These are phyloP conservation scores for Xylariaceae sp. DNA, from an alignment of 2,329 filamentous ascomycete species.

Conservation along the genomic window DNA sequence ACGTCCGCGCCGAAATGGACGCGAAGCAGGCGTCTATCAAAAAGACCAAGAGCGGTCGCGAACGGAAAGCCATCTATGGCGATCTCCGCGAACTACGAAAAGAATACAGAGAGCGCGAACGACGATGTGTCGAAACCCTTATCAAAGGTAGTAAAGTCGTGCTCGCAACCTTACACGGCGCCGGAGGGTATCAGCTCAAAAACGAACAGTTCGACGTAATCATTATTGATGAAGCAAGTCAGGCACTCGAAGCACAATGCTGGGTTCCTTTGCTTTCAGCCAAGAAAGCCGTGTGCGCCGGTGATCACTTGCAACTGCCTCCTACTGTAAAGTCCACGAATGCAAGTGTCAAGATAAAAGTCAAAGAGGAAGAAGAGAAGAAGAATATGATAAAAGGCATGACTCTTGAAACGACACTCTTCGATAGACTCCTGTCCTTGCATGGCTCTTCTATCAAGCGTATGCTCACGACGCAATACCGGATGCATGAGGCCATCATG, in stretches of 20 bases:
- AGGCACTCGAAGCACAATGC: slow-evolving; percentile 92
- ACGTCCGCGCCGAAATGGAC: slow-evolving; percentile 90
- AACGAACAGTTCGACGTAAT: slow-evolving; percentile 85
- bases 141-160: slow-evolving; percentile 78
- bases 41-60: slow-evolving; percentile 76
- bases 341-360: slow-evolving; percentile 36
- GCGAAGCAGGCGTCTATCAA: slow-evolving; percentile 81
- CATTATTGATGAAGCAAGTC: slow-evolving; percentile 91
- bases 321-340: slow-evolving; percentile 85
- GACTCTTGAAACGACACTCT: slow-evolving; percentile 81
- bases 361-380: slow-evolving; percentile 33
- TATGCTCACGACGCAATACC: slow-evolving; percentile 95
- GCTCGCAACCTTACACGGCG: slow-evolving; percentile 85
- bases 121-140: slow-evolving; percentile 70
- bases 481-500: slow-evolving; percentile 97
- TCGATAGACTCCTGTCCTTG: slow-evolving; percentile 77
- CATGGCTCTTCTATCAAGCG: slow-evolving; percentile 81
- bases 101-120: slow-evolving; percentile 82
- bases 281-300: slow-evolving; percentile 81
- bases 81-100: slow-evolving; percentile 81
- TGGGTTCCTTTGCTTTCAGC: slow-evolving; percentile 85
- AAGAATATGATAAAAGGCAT: slow-evolving; percentile 43
- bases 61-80: slow-evolving; percentile 73
- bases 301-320: slow-evolving; percentile 89
- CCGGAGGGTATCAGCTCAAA: slow-evolving; percentile 76